These are phyloP conservation scores for Metarhizium guizhouense DNA, from an alignment of 2,329 filamentous ascomycete genomes.

Conservation along the genomic window DNA sequence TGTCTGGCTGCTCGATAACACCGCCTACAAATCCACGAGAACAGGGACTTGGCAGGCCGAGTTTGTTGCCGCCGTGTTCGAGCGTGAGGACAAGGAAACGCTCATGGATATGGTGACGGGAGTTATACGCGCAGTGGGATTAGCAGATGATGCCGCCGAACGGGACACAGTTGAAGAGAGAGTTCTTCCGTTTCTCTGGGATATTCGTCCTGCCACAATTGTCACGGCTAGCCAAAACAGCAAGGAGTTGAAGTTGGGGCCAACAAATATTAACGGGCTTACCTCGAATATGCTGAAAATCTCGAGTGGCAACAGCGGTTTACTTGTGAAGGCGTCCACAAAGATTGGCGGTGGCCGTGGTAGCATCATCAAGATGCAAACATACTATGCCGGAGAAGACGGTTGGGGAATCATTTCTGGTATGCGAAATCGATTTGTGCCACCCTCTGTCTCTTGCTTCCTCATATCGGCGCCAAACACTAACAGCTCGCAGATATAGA, in stretches of 20 bases:
- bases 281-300: slow-evolving; percentile 53
- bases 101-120: slow-evolving; percentile 60
- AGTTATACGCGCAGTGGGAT: slow-evolving; percentile 59
- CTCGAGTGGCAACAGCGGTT: slow-evolving; percentile 36
- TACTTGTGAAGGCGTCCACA: slow-evolving; percentile 36
- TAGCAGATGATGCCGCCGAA: slow-evolving; percentile 51
- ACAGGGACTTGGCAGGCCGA: slow-evolving; percentile 64
- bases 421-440: slow-evolving; percentile 19
- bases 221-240: slow-evolving; percentile 53
- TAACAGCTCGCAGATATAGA: slow-evolving; percentile 58
- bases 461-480: not conserved
- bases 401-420: slow-evolving; percentile 80
- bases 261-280: slow-evolving; percentile 64
- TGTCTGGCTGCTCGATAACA: slow-evolving; percentile 88
- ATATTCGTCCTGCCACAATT: slow-evolving; percentile 60
- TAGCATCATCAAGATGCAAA: slow-evolving; percentile 55
- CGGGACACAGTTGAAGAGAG: slow-evolving; percentile 54
- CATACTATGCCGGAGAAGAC: slow-evolving; percentile 63
- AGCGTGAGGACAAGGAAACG: slow-evolving; percentile 57
- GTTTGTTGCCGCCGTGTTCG: slow-evolving; percentile 75
- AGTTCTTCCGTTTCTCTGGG: slow-evolving; percentile 69
- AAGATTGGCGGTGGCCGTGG: slow-evolving; percentile 40
- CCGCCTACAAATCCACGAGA: slow-evolving; percentile 54
- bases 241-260: slow-evolving; percentile 49
- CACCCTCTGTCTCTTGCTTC: not conserved